Conservation (phyloP, 192 early-diverging fungal genomes). For the Linnemannia exigua region DNA sequence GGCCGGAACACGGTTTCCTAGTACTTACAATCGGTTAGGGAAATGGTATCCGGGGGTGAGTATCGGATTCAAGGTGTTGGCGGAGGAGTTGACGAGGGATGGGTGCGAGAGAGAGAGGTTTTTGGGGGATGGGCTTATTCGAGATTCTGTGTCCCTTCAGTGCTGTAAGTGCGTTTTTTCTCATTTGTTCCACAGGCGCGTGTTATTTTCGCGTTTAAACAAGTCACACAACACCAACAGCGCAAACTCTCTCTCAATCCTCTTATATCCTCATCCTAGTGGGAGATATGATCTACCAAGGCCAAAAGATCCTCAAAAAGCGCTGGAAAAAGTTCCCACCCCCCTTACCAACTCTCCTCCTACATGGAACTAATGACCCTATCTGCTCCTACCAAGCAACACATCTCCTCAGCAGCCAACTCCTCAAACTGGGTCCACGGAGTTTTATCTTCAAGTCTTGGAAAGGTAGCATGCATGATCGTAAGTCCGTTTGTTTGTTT, state of each 20-base stretch:
- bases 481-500: slow-evolving; percentile 12
- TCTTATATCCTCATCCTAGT: slow-evolving; percentile 7
- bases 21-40: slow-evolving; percentile 35
- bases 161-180: slow-evolving; percentile 23
- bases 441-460: slow-evolving; percentile 33
- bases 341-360: slow-evolving; percentile 25
- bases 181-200: too few species aligned
- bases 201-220: too few species aligned
- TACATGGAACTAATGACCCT: slow-evolving; percentile 45
- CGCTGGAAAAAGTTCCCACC: slow-evolving; percentile 48
- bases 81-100: slow-evolving; percentile 42
- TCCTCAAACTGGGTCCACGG: slow-evolving; percentile 11
- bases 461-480: slow-evolving; percentile 44
- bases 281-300: slow-evolving; percentile 55
- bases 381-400: slow-evolving; percentile 41
- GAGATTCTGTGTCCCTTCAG: slow-evolving; percentile 26
- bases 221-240: too few species aligned
- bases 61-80: slow-evolving; percentile 12
- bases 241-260: neutral
- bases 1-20: slow-evolving; percentile 28
- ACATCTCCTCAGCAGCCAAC: neutral
- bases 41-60: slow-evolving; percentile 46
- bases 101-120: slow-evolving; percentile 23
- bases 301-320: slow-evolving; percentile 39
- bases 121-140: slow-evolving; percentile 32